Evolutionary conservation across 208 protist genomes (phyloP).

Genomic region (Trypanosoma brucei): DNA sequence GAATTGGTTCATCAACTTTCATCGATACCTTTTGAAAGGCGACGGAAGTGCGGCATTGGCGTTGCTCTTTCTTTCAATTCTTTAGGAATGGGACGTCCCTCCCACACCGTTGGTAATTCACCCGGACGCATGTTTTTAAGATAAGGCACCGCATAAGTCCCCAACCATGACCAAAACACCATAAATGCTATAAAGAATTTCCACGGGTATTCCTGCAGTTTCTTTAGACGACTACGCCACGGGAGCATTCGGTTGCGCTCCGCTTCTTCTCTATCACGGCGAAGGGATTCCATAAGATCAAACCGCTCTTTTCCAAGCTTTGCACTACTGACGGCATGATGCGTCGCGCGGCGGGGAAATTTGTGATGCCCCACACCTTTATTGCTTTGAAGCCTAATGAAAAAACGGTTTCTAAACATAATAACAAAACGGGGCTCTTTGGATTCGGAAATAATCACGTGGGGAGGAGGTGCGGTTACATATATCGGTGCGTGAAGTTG

Average conservation of each 20-base stretch:
- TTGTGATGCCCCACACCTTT: constrained; percentile 2
- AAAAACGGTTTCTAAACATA: not conserved
- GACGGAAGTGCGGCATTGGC: constrained; percentile 29
- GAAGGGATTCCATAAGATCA: constrained; percentile 34
- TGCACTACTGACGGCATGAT: constrained; percentile 38
- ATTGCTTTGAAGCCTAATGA: not conserved
- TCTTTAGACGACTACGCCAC: constrained; percentile 38
- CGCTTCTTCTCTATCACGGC: constrained; percentile 41
- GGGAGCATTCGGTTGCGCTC: constrained; percentile 32
- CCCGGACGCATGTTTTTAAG: constrained; percentile 43
- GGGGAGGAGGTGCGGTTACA: no score
- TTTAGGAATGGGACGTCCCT: constrained; percentile 21
- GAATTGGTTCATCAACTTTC: not conserved
- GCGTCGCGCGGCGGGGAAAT: constrained; percentile 27
- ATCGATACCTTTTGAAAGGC: not conserved
- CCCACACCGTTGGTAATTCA: constrained; percentile 30
- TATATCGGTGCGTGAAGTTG: no score
- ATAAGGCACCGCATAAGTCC: constrained; percentile 62
- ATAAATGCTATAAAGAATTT: constrained; percentile 73
- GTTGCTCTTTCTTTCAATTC: constrained; percentile 27
- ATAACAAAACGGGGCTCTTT: not conserved
- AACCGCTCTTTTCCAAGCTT: constrained; percentile 50
- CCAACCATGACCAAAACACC: constrained; percentile 62
- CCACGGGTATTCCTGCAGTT: constrained; percentile 60
- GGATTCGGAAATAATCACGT: no score